A percentile compares a stretch with the other conserved stretches of the same genome.
phyloP scores from a whole-genome alignment of 306 rosid genomes.

The Medicago ruthenica region DNA sequence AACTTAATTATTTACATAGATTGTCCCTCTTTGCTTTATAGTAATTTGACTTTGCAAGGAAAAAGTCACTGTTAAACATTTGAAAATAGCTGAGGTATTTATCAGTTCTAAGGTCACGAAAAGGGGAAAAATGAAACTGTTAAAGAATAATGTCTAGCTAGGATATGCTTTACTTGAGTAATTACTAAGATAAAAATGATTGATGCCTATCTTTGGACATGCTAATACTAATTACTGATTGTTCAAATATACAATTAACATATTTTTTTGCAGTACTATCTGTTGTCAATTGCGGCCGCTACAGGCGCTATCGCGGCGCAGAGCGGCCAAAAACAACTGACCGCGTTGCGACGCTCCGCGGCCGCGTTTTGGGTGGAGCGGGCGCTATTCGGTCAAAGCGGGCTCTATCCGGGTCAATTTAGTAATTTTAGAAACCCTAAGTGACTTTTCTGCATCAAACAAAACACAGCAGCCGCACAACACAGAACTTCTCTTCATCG shows the following conservation, averaged over 20 bases:
- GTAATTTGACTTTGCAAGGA: background rate
- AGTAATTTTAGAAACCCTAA: no score
- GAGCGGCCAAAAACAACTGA: no score
- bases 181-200: background rate
- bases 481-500: no score
- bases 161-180: slow-evolving; percentile 15
- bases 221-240: slow-evolving; percentile 26
- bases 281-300: no score
- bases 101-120: background rate
- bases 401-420: no score
- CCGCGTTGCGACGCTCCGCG: no score
- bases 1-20: background rate
- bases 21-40: background rate
- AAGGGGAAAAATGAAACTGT: background rate
- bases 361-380: no score
- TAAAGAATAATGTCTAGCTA: background rate
- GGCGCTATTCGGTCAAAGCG: no score
- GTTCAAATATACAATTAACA: background rate
- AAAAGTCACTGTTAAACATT: slow-evolving; percentile 11
- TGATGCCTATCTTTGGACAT: background rate
- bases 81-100: background rate
- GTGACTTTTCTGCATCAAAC: no score
- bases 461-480: no score
- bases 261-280: background rate
- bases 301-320: no score